Base-by-base conservation (phyloP, 1,139 yeast genomes). In the Kodamaea fungicola region DNA sequence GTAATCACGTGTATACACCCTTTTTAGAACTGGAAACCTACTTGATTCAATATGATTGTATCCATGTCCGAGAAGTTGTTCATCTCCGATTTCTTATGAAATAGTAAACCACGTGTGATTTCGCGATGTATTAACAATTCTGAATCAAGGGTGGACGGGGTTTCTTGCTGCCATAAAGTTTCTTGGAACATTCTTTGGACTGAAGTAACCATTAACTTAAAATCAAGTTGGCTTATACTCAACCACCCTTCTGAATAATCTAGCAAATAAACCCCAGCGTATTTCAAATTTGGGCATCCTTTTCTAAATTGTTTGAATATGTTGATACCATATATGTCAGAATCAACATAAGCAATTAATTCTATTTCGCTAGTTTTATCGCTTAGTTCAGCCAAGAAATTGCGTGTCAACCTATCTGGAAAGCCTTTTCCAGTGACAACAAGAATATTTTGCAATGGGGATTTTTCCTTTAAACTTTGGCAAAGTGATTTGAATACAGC, bases 311-410 rank as follows among this genome's bases (percentile, higher is more conserved):
- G 71, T 26, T 67, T 61, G 45, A 74, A 66, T 12, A 86, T 86
- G 46, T 72, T 69, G 7, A 83, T 52, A 0, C 95, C 95, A 55
- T 80, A 78, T 1, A 87, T 79, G 52, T 86, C 95, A 6, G 86
- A 74, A 55, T 70, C 76, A 41, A 67, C 59, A 42, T 68, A 68
- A 0, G 55, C 66, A 9, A 52, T 32, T 26, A 35, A 34, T 6
- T 28, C 26, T 2, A 60, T 75, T 37, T 78, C 4, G 4, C 30
- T 9, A 13, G 9, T 12, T n/a, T 30, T 22, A 7, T 12, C 12
- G 35, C 25, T 13, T 32, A 43, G 32, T 27, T 25, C 22, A 22
- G 13, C 33, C 3, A 61, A 52, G 40, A 63, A 62, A 13, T 38
- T 39, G 35, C 53, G 50, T 1, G 71, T 64, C 8, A 62, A 42